phyloP scores from a whole-genome alignment of 306 rosid species.

The Sophora flavescens region DNA sequence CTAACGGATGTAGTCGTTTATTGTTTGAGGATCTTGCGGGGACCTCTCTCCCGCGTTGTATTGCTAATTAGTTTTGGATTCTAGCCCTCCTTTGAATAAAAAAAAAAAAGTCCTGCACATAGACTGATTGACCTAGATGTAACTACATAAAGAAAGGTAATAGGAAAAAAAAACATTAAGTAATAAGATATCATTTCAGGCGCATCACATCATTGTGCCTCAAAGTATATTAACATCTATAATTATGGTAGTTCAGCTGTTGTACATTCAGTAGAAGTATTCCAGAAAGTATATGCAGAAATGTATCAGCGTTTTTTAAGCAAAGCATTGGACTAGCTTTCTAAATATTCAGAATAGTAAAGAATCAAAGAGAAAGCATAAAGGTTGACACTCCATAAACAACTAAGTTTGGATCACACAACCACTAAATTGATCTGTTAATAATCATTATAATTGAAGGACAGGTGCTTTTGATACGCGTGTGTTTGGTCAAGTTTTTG shows the following conservation, averaged over 20 bases:
- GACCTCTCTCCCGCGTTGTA: no score
- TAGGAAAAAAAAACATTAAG: neutral
- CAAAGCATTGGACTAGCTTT: constrained; percentile 11
- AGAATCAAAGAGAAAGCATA: constrained; percentile 10
- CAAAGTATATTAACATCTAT: constrained; percentile 32
- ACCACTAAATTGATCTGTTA: neutral
- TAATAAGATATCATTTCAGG: constrained; percentile 25
- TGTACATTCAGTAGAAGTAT: neutral
- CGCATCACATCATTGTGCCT: constrained; percentile 32
- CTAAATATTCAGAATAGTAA: constrained; percentile 12
- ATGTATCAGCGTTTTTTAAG: neutral
- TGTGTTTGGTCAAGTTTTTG: neutral
- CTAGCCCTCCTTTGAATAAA: no score
- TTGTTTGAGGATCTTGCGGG: no score
- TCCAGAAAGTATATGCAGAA: neutral
- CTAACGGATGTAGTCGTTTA: no score
- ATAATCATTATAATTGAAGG: constrained; percentile 2
- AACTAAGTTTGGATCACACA: constrained; percentile 1
- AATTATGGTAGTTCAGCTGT: constrained; percentile 3
- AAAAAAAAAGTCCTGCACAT: no score
- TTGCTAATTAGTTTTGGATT: no score
- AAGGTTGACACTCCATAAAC: constrained; percentile 28
- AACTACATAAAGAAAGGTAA: neutral
- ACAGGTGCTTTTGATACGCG: constrained; percentile 11
- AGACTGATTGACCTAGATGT: no score